Evolutionary conservation across 2,329 filamentous ascomycete species (phyloP), one percentile per base, ranked within the genome.

Genomic region (Ceratocystis variospora): DNA sequence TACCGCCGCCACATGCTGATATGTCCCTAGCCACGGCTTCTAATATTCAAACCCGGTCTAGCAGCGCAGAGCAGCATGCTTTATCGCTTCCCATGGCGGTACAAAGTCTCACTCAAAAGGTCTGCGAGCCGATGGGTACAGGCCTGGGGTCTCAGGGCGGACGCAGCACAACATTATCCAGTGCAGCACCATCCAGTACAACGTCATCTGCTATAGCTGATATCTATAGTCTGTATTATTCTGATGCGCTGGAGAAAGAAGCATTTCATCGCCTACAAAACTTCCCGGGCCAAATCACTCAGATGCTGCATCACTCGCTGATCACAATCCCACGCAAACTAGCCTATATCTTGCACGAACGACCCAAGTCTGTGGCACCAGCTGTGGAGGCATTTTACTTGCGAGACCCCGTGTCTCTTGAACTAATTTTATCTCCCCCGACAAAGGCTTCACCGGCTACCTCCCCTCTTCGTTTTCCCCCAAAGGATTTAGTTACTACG

Each of bases 341-440:
- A 33, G 93, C 91, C 5, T 87, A 87, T 70, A 79, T 97, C 46
- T 77, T 99, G 1, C 88, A 93, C 71, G 77, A 83, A 55, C 84
- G 86, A 25, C 89, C 92, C 0, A 82, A 86, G 17, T 86, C 88
- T 68, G 85, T 97, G 67, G 87, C 91, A 1, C 85, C 91, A 0
- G 91, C 90, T 1, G 83, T 93, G 2, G 95, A 99, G 75, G 86
- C 88, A 0, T 97, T 99, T 75, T 97, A 97, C 74, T 81, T 96
- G 15, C 86, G 94, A 68, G 92, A 97, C 72, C 87, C 90, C 0
- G 80, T 90, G 67, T 81, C 87, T 0, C 76, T 96, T 55, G 87
- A 87, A 66, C 83, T 86, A 0, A 77, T 96, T 2, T 77, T 86
- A 66, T 80, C 81, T 1, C 77, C 57, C 17, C 8, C 28, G n/a